Base-by-base conservation (phyloP, 129 eudicot genomes). In the Logfia minima region DNA sequence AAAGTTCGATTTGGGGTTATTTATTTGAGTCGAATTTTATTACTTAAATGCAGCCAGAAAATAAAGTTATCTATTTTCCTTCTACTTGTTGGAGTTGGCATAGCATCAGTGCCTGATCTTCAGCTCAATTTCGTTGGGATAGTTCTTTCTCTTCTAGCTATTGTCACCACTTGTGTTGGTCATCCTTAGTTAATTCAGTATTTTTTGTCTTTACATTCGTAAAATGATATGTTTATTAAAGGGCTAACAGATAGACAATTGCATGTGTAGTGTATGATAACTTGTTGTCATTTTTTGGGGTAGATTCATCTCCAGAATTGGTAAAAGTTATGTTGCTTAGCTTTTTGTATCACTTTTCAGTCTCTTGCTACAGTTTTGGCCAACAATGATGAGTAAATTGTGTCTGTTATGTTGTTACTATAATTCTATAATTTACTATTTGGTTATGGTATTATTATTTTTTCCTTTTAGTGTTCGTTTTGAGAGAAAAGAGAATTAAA, bases 61-160 rank as follows among this genome's bases (percentile, higher is more conserved):
- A 86, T 92, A 48, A 90, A 88, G 85, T 43, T 88, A 0, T 90
- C 98, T n/a, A 92, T 92, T 77, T 77, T 83, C 75, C 72, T 92
- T 48, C 76, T 92, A 80, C 90, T 92, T 56, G 70, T 90, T 32
- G 98, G 98, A 80, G 98, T 92, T 63, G 98, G 98, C 53, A 85
- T 92, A 53, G 98, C 98, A 62, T 89, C 98, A 5, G 82, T 92
- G 22, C 90, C 98, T 2, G 98, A 92, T 83, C 90, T 92, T 68
- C 98, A 92, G 86, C 98, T 92, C 86, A 92, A 90, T 83, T 71
- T 87, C 71, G 75, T 92, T 24, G 96, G 98, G 14, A 68, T 96
- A 45, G 43, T 92, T 28, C 87, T 92, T 66, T 92, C 98, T 8
- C 87, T 90, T 83, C 90, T 92, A 4, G 98, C 98, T 22, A 90